A percentile compares a stretch with the other conserved stretches of the same genome.
Conservation (phyloP, 768 basidiomycete species). For the Chlorophyllum brunneum region DNA sequence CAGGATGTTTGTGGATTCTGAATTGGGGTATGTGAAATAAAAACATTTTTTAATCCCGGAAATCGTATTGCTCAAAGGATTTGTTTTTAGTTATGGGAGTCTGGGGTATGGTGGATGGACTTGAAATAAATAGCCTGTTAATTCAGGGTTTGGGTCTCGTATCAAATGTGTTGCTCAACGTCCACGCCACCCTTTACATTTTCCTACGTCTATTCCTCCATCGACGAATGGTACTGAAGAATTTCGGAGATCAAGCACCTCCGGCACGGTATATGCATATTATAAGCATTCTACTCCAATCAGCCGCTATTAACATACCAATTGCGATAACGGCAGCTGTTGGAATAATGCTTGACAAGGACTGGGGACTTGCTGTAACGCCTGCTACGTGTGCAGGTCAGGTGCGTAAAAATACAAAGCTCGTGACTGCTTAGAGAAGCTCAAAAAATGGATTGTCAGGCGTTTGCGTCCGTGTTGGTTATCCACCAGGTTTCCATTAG, state of each 20-base stretch:
- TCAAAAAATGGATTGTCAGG: background rate
- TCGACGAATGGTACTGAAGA: background rate
- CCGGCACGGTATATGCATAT: background rate
- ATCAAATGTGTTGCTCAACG: background rate
- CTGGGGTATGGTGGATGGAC: background rate
- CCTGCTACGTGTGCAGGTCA: background rate
- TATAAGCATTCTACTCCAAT: background rate
- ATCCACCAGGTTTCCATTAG: background rate
- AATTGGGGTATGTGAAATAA: no score
- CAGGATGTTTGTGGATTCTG: background rate
- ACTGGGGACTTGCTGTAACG: no score
- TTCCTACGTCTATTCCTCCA: background rate
- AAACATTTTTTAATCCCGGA: no score
- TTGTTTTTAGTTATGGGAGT: background rate
- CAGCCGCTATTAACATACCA: constrained; percentile 1
- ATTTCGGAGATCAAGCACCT: background rate
- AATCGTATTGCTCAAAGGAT: no score
- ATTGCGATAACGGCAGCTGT: background rate
- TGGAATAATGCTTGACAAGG: background rate
- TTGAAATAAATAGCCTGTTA: background rate
- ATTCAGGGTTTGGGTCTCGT: background rate
- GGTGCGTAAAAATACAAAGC: background rate
- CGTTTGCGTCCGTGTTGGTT: background rate
- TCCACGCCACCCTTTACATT: background rate
- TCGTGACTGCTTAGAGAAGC: background rate